Evolutionary conservation across 768 basidiomycete genomes (phyloP), one percentile per base, ranked within the genome.

Genomic region (Boletus eberwhitei): DNA sequence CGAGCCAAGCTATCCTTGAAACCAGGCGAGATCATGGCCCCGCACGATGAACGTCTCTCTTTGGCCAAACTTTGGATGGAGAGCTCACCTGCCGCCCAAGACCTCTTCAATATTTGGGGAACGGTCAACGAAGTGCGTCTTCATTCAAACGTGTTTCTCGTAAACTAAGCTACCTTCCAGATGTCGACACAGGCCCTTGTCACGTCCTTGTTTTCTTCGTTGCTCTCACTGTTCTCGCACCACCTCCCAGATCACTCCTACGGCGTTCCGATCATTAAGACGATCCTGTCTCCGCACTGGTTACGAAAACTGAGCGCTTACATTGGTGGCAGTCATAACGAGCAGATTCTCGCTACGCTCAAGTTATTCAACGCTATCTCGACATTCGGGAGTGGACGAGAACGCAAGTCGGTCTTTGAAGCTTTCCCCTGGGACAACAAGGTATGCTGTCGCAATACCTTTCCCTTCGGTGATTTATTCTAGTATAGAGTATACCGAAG

Each of bases 341-440:
- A 91, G 43, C 73, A 87, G 11, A 79, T 86, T 24, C 74, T 93
- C 8, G 78, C 80, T 0, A 80, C 86, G 0, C 69, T 93, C 53
- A 87, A 84, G 59, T 65, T 91, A 17, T 84, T 83, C 64, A 77
- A 82, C 55, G 70, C 73, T 0, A 76, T 91, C 60, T 84, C 86
- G 2, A 65, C 68, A 0, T 91, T 87, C 64, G 85, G 78, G 2
- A 79, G 86, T 22, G 87, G 88, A 17, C 71, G 77, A 22, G 88
- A 91, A 57, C 77, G 80, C 48, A 86, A 81, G 57, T 63, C 74
- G 0, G 75, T 89, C 2, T 68, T 86, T 26, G 90, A 91, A 50
- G 75, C 75, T 0, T 90, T 93, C 69, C 80, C 82, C 7, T 93
- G 90, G 90, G 88, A 89, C 53, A 76, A 79, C 31, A 92, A 90